Percentiles rank a stretch among this genome's conserved stretches.
These are phyloP conservation scores for Nakazawaea peltata DNA, from an alignment of 805 yeast genomes.

Conservation along the genomic window DNA sequence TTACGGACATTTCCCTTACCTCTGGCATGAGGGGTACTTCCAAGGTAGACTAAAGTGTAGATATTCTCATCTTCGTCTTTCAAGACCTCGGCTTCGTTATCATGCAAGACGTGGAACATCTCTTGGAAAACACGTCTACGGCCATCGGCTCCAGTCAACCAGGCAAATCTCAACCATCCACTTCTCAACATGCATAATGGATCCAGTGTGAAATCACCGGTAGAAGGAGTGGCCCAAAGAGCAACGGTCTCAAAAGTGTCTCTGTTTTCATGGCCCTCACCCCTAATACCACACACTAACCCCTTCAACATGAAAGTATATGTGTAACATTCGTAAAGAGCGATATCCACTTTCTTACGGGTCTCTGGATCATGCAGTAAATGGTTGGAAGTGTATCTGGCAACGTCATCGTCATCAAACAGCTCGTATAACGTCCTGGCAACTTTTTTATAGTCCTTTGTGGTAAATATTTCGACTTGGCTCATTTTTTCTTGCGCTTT, in stretches of 20 bases:
- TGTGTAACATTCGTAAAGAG: constrained; percentile 42
- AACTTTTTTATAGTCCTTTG: constrained; percentile 25
- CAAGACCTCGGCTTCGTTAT: constrained; percentile 35
- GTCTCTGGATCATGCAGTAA: constrained; percentile 23
- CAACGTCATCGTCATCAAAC: constrained; percentile 25
- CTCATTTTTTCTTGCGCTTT: constrained; percentile 1
- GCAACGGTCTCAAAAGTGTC: constrained; percentile 45
- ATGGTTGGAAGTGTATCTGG: constrained; percentile 21
- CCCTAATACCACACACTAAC: constrained; percentile 40
- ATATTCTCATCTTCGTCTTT: constrained; percentile 28
- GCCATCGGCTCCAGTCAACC: constrained; percentile 39
- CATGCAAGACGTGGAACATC: constrained; percentile 43
- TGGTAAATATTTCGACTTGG: constrained; percentile 20
- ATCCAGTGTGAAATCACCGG: constrained; percentile 26
- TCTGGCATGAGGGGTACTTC: constrained; percentile 33
- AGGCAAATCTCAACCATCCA: constrained; percentile 45
- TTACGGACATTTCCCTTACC: constrained; percentile 50
- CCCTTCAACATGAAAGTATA: constrained; percentile 44
- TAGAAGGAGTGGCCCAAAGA: constrained; percentile 42
- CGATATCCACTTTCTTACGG: constrained; percentile 25
- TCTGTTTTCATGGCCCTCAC: constrained; percentile 23
- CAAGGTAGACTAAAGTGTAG: constrained; percentile 26
- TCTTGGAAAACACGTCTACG: constrained; percentile 40
- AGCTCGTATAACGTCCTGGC: constrained; percentile 25
- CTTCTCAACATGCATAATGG: constrained; percentile 40